Base-by-base conservation (phyloP, 352 stramenopile species). In the Pythium sp. region DNA sequence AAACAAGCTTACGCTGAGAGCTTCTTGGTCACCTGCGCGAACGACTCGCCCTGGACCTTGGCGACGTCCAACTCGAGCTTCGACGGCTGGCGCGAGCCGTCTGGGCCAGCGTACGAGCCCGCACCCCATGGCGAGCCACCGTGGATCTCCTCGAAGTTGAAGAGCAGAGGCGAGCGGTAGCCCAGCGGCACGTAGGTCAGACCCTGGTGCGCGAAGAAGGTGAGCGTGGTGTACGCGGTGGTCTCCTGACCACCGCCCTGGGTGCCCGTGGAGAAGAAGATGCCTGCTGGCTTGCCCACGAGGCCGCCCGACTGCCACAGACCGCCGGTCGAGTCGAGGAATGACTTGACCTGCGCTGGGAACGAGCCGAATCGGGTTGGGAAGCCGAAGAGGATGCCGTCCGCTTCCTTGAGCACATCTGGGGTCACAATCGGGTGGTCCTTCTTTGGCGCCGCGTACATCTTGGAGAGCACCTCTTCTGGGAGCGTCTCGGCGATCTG, bases 171-270 rank as follows among this genome's bases (percentile, higher is more conserved):
- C 14, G 68, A 80, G 64, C 82, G 82, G 72, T 87, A 90, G 68
- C 91, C 93, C n/a, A 97, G 71, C 38, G 93, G 92, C 62, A 98
- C 88, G 68, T 90, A 98, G 20, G 92, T 85, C 84, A 98, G 89
- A 51, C 93, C 93, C 34, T 97, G 90, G 79, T 97, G 89, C 0
- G 87, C 72, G 24, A 97, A 78, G 78, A 97, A 97, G 0, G 90
- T 90, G n/a, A 98, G 12, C 3, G 80, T 64, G 5, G 90, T 94
- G 26, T 96, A 76, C 18, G 82, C 84, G 14, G 89, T 95, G 43
- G 91, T 98, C 74, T 98, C 93, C 80, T 98, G 92, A 58, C 93
- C 93, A 24, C 92, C 90, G 59, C 79, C 87, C 38, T 83, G 76
- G 0, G 79, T 92, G 41, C 78, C 89, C 41, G 88, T 96, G 66